A percentile compares a stretch with the other conserved stretches of the same genome.
Conservation (phyloP, 495 filamentous ascomycete species). For the Podospora sp. region DNA sequence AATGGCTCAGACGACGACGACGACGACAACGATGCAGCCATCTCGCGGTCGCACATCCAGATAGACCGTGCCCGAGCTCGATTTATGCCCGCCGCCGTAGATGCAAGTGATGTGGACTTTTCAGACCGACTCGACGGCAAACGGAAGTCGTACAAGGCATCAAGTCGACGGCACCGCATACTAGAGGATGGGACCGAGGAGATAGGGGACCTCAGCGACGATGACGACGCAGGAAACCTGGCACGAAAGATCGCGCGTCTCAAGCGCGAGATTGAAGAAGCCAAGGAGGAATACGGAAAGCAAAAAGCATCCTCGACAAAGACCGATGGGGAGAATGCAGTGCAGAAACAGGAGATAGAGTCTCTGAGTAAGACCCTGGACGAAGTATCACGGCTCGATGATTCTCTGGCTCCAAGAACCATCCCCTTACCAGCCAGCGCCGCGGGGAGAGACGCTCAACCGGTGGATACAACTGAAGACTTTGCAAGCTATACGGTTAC, state of each 20-base stretch:
- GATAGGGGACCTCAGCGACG: conserved; percentile 64
- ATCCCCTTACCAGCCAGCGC: conserved; percentile 31
- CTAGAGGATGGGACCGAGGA: conserved; percentile 63
- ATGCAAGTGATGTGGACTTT: conserved; percentile 76
- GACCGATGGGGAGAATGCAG: conserved; percentile 33
- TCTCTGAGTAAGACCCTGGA: conserved; percentile 69
- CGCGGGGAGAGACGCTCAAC: conserved; percentile 14
- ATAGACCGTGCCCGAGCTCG: conserved; percentile 76
- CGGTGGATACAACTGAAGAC: conserved; percentile 14
- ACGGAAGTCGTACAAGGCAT: conserved; percentile 77
- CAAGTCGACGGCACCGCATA: conserved; percentile 63
- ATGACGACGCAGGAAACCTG: conserved; percentile 66
- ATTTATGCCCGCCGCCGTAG: conserved; percentile 73
- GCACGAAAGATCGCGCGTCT: conserved; percentile 77
- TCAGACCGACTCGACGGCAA: conserved; percentile 79
- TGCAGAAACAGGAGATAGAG: conserved; percentile 47
- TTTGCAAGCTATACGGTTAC: conserved; percentile 55
- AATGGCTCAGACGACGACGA: conserved; percentile 66
- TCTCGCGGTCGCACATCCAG: conserved; percentile 73
- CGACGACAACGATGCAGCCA: conserved; percentile 56
- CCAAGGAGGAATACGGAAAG: conserved; percentile 66
- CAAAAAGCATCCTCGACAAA: conserved; percentile 45
- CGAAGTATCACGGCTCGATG: conserved; percentile 49
- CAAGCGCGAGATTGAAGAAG: conserved; percentile 75
- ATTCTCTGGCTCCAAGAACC: conserved; percentile 32